Evolutionary conservation across 805 yeast species (phyloP), one percentile per base, ranked within the genome.

Genomic region (Metschnikowia koreensis): DNA sequence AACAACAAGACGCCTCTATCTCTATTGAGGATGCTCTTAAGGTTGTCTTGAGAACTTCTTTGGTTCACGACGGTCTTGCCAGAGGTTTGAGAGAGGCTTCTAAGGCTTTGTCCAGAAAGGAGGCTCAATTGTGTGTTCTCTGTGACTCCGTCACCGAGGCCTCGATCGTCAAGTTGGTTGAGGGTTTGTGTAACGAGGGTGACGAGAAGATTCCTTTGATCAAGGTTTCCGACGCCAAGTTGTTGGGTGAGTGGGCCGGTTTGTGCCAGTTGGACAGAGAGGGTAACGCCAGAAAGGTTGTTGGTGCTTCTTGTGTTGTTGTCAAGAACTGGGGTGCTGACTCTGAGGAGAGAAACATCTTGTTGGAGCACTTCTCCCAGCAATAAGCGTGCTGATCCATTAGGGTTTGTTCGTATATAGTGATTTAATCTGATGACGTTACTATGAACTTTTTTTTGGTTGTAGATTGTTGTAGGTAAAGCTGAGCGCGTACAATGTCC

Each of bases 231-330:
- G 99, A 94, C 76, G 97, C 98, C 75, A 94, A 94, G 87, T 89
- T 90, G 83, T 86, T 94, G 76, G 99, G 99, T 86, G 98, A 94
- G 85, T 94, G 99, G 99, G 98, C 98, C 73, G 99, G 99, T 88
- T 84, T 94, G 69, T 94, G 97, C 84, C 90, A 91, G 82, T 86
- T 93, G 72, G 98, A 94, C 96, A 90, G 97, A 82, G 98, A 94
- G 72, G 99, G 99, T 82, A 91, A 93, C 84, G 97, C 98, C 81
- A 91, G 97, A 86, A 94, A 94, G 90, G 98, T 94, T 71, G 99
- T 94, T 77, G 99, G 99, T 82, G 96, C 97, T 80, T 92, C 98
- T 70, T 93, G 96, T 81, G 97, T 93, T 75, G 99, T 94, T 70
- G 89, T 94, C 85, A 92, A 89, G 86, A 87, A 91, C 96, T 94